These are phyloP conservation scores for Boletus huronensis DNA, from an alignment of 768 basidiomycete species.

Conservation along the genomic window DNA sequence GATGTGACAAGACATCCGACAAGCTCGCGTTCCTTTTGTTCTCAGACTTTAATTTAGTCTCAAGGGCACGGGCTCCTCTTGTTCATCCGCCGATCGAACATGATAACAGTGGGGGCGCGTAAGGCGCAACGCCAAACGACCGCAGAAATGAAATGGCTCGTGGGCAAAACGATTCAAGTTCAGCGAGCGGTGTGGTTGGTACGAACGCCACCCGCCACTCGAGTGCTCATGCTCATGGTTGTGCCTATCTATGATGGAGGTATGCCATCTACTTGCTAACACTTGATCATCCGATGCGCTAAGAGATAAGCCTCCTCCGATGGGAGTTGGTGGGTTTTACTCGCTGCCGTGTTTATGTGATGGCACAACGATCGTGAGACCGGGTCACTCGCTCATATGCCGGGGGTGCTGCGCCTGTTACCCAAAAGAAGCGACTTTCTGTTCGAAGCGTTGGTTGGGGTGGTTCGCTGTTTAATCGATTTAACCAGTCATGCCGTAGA, in stretches of 20 bases:
- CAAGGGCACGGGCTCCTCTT: background rate
- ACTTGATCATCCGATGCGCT: slow-evolving; percentile 8
- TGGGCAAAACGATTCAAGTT: background rate
- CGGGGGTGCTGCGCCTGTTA: background rate
- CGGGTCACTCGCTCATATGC: background rate
- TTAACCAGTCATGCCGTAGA: background rate
- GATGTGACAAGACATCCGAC: slow-evolving; percentile 7
- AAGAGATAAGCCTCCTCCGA: slow-evolving; percentile 5
- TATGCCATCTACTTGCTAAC: slow-evolving; percentile 5
- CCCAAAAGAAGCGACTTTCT: slow-evolving; percentile 2
- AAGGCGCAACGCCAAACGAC: background rate
- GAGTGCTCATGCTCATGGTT: background rate
- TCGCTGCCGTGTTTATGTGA: background rate
- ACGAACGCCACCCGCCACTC: background rate
- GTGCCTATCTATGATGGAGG: slow-evolving; percentile 5
- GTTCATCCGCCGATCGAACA: background rate
- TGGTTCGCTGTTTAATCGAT: background rate
- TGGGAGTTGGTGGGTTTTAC: background rate
- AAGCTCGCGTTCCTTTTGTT: background rate
- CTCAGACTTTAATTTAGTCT: background rate
- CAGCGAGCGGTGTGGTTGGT: background rate
- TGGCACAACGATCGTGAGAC: background rate
- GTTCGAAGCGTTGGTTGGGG: background rate
- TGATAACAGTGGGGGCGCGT: background rate
- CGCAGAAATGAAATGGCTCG: background rate